Percentiles rank a stretch among this genome's conserved stretches.
Evolutionary conservation across 768 basidiomycete genomes (phyloP).

Genomic region (Hysterangium stoloniferum): DNA sequence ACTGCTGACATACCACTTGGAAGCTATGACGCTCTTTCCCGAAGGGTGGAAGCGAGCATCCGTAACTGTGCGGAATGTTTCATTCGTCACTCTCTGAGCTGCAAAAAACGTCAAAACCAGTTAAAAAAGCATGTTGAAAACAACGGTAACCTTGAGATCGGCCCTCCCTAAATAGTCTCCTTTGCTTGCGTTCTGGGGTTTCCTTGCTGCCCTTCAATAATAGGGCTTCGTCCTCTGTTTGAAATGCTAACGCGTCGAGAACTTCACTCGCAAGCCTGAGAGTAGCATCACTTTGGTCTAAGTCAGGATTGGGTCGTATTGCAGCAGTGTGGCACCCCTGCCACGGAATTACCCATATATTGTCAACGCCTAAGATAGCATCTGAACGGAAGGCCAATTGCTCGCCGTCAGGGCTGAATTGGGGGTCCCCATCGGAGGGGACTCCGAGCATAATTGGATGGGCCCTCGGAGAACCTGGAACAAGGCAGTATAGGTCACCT

Average conservation of each 20-base stretch:
- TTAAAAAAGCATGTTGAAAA: too few relatives aligned
- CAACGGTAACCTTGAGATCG: conserved; percentile 42
- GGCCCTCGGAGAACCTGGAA: too few relatives aligned
- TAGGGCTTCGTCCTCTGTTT: conserved; percentile 37
- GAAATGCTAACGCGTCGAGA: conserved; percentile 26
- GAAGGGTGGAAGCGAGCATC: too few relatives aligned
- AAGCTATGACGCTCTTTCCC: too few relatives aligned
- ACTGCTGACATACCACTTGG: too few relatives aligned
- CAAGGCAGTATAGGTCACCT: too few relatives aligned
- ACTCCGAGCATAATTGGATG: too few relatives aligned
- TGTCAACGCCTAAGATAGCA: conserved; percentile 64
- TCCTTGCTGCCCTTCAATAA: conserved; percentile 46
- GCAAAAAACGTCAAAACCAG: too few relatives aligned
- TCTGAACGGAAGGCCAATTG: conserved; percentile 64
- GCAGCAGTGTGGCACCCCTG: conserved; percentile 57
- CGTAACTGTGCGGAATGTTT: too few relatives aligned
- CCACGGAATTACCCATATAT: conserved; percentile 68
- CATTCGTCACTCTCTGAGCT: too few relatives aligned
- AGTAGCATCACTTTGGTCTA: conserved; percentile 14
- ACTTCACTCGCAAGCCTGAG: conserved; percentile 26
- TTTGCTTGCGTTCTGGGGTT: conserved; percentile 36
- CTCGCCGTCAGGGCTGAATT: too few relatives aligned
- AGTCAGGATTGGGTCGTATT: conserved; percentile 27
- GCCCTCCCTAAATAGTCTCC: conserved; percentile 51
- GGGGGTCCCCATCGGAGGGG: too few relatives aligned